These are phyloP conservation scores for Austroboletus novae-zelandiae DNA, from an alignment of 1,284 basidiomycete species.

Conservation along the genomic window DNA sequence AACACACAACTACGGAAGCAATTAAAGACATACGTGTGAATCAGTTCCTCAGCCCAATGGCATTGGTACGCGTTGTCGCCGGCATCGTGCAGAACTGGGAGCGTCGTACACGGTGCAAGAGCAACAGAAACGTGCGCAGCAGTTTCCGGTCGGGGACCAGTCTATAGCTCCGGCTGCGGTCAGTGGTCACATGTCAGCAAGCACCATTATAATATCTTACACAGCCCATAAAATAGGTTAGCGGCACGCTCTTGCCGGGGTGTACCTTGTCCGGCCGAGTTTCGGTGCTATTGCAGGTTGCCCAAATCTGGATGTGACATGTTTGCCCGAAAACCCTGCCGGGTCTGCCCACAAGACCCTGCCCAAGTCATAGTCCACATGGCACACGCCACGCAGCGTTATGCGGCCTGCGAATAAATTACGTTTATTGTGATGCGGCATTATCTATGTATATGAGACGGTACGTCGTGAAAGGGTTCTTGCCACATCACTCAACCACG, in stretches of 20 bases:
- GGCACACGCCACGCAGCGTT: constrained; percentile 25
- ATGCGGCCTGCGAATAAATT: constrained; percentile 30
- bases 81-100: constrained; percentile 6
- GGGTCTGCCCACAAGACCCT: constrained; percentile 18
- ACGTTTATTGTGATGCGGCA: constrained; percentile 30
- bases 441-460: constrained; percentile 29
- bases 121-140: neutral
- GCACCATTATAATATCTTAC: constrained; percentile 12
- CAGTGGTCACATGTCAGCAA: constrained; percentile 20
- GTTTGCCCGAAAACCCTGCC: constrained; percentile 16
- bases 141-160: neutral
- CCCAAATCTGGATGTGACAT: constrained; percentile 26
- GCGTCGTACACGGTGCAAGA: neutral
- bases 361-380: constrained; percentile 23
- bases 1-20: constrained; percentile 9
- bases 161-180: constrained; percentile 3
- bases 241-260: constrained; percentile 14
- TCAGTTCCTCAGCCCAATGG: constrained; percentile 2
- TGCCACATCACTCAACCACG: constrained; percentile 30
- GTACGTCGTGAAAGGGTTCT: constrained; percentile 28
- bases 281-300: constrained; percentile 9
- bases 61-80: neutral
- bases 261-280: constrained; percentile 17
- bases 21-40: constrained; percentile 5
- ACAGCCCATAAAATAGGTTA: constrained; percentile 20